phyloP scores from a whole-genome alignment of 2,329 filamentous ascomycete species.

The Trichoderma brevicompactum region DNA sequence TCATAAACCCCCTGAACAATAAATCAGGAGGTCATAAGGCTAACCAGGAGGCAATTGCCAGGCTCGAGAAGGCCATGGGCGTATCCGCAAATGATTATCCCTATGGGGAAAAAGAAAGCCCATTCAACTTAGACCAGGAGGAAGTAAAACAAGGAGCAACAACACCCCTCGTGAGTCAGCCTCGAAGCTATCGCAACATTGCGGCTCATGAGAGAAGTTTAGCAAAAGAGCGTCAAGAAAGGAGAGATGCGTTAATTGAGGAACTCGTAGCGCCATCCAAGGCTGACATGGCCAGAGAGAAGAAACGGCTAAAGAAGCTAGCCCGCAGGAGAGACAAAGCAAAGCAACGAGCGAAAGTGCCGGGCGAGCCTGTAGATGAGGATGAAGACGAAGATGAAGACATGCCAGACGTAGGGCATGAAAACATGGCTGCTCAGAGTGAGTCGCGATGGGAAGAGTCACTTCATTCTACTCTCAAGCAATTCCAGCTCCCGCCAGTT shows the following conservation, averaged over 20 bases:
- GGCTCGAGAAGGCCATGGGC: not conserved
- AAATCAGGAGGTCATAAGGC: not conserved
- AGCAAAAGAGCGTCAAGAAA: not conserved
- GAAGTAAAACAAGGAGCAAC: not conserved
- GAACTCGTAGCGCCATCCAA: not conserved
- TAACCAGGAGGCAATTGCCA: not conserved
- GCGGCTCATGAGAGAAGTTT: not conserved
- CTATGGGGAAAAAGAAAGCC: not conserved
- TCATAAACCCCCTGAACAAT: conserved; percentile 31
- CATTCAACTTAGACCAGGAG: not conserved
- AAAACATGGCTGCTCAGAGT: not conserved
- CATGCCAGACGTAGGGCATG: not conserved
- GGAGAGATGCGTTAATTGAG: not conserved
- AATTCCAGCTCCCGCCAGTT: not conserved
- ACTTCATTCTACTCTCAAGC: not conserved
- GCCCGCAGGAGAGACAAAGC: not conserved
- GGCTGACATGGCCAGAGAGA: not conserved
- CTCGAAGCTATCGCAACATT: not conserved
- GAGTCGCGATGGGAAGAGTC: not conserved
- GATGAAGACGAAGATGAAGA: not conserved
- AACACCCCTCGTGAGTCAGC: not conserved
- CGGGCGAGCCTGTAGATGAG: not conserved
- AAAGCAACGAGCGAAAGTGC: not conserved
- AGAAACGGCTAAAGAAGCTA: conserved; percentile 6
- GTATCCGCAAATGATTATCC: conserved; percentile 1